Evolutionary conservation across 768 basidiomycete species (phyloP).

Genomic region (Leccinum variicolor): DNA sequence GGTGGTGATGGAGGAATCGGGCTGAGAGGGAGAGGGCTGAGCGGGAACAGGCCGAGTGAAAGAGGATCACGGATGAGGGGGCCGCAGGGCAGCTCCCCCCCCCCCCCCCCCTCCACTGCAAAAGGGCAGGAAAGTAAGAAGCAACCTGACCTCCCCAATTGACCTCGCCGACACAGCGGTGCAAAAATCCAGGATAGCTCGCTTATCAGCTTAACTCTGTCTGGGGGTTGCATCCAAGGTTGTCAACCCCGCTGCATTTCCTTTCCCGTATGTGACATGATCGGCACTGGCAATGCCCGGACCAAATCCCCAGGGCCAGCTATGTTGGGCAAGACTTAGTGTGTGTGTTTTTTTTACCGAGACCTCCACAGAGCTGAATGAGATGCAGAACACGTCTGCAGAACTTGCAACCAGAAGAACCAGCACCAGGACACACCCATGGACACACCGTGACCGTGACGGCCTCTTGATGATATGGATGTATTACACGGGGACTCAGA

Average conservation of each 20-base stretch:
- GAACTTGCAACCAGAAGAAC: too few species aligned
- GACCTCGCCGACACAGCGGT: conserved; percentile 36
- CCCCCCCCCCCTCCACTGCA: background rate
- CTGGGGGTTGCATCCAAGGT: conserved; percentile 42
- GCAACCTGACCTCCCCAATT: conserved; percentile 28
- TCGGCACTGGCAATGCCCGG: conserved; percentile 18
- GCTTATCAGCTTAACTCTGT: conserved; percentile 44
- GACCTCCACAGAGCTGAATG: too few species aligned
- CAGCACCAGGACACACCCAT: too few species aligned
- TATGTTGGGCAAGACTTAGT: conserved; percentile 8
- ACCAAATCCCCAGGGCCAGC: conserved; percentile 7
- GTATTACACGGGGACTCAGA: too few species aligned
- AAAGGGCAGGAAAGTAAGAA: conserved; percentile 19
- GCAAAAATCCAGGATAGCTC: conserved; percentile 38
- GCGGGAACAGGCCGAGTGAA: conserved; percentile 12
- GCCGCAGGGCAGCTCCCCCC: background rate
- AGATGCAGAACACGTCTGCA: too few species aligned
- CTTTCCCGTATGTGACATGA: conserved; percentile 18
- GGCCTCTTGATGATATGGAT: too few species aligned
- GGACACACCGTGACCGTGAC: too few species aligned
- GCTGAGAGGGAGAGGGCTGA: conserved; percentile 12
- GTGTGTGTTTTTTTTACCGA: too few species aligned
- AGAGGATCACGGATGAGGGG: conserved; percentile 7
- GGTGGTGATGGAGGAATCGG: conserved; percentile 10
- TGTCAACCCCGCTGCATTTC: conserved; percentile 28